These are phyloP conservation scores for Misopates orontium DNA, from an alignment of 257 asterid species.

Conservation along the genomic window DNA sequence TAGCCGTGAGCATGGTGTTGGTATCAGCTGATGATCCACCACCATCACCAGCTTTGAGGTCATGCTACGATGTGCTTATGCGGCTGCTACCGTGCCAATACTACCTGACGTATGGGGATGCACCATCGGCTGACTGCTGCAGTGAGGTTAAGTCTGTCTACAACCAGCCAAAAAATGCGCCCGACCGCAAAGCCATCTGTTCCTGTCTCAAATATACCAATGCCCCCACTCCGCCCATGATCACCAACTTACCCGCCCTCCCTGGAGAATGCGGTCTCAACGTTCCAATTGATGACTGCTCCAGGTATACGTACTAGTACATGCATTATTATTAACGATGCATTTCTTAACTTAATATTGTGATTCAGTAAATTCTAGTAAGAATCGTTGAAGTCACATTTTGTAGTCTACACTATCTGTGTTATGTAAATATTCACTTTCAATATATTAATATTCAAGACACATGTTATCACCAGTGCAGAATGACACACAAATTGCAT, in stretches of 20 bases:
- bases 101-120: slow-evolving; percentile 37
- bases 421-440: too few relatives aligned
- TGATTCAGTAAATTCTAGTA: too few relatives aligned
- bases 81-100: slow-evolving; percentile 41
- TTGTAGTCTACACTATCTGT: too few relatives aligned
- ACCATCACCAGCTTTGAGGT: too few relatives aligned
- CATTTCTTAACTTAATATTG: too few relatives aligned
- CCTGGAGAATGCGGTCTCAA: slow-evolving; percentile 49
- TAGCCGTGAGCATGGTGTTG: too few relatives aligned
- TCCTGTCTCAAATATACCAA: slow-evolving; percentile 47
- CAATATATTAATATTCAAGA: too few relatives aligned
- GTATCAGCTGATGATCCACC: too few relatives aligned
- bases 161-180: slow-evolving; percentile 29
- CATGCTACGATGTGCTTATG: slow-evolving; percentile 38
- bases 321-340: too few relatives aligned
- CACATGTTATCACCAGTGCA: too few relatives aligned
- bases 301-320: slow-evolving; percentile 22
- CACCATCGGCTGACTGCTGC: slow-evolving; percentile 47
- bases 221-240: slow-evolving; percentile 24
- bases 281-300: slow-evolving; percentile 49
- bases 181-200: slow-evolving; percentile 57
- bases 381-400: too few relatives aligned
- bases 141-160: slow-evolving; percentile 34
- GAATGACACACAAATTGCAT: too few relatives aligned
- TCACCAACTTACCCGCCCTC: slow-evolving; percentile 39